Base-by-base conservation (phyloP, 345 rosid genomes). In the Combretum micranthum region DNA sequence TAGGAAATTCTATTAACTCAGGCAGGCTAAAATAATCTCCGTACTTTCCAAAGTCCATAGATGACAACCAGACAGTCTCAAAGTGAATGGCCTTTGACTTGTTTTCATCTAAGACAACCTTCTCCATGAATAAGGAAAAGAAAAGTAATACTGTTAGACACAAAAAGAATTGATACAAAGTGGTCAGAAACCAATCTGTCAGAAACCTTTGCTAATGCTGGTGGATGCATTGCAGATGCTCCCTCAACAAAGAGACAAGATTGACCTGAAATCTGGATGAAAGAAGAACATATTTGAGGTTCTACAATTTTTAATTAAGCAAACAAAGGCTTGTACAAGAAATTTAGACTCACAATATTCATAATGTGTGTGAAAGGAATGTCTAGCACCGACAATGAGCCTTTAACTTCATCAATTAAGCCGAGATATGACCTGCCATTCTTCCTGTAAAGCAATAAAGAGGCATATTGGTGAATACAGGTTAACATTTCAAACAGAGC, bases 281-380 rank as follows among this genome's bases (percentile, higher is more conserved):
- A 58, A 67, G 32, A 16, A 54, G 58, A 52, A 51, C 64, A 20
- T 52, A 52, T 45, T 37, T 12, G 8, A 32, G 39, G 39, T 32
- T 32, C 5, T 5, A 32, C 39, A 7, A 32, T 32, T 32, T 2
- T 5, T 32, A 4, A 6, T 4, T 32, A 32, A 32, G 32, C 9
- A 32, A 32, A 32, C 4, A 2, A 32, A 32, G 39, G 8, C 1
- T 3, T 7, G 39, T 10, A 32, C 39, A 32, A 32, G 4, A 32
- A 32, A 3, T 32, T 32, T 10, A 32, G 8, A 32, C 39, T 6
- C 39, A 89, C 99, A 67, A 89, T 82, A 56, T 72, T 86, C 45
- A 80, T 81, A 53, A 83, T 80, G 71, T 89, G 96, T n/a, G 97
- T 86, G 74, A 93, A 79, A 67, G 96, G 96, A 75, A 85, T 81